Evolutionary conservation across 129 eudicot genomes (phyloP).

Genomic region (Centrapalus pauciflorus): DNA sequence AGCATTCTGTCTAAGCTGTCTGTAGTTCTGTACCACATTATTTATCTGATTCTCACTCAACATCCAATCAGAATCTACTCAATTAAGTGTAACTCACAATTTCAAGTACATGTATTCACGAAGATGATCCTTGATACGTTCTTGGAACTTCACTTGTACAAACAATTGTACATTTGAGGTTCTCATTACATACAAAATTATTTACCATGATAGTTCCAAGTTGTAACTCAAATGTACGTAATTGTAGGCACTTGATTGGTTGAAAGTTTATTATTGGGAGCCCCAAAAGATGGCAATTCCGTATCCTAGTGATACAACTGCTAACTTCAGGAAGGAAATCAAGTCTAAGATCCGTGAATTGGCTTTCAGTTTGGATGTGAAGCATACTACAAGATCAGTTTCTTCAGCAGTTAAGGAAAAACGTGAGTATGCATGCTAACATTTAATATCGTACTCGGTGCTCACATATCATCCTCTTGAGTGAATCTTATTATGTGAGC

Average conservation of each 20-base stretch:
- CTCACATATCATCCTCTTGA: not conserved
- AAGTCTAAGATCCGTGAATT: constrained; percentile 53
- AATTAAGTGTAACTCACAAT: not conserved
- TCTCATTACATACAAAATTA: not conserved
- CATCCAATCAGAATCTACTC: not conserved
- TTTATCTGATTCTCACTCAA: too few relatives aligned
- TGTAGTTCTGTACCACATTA: too few relatives aligned
- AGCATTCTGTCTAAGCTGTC: too few relatives aligned
- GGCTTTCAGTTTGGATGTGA: constrained; percentile 40
- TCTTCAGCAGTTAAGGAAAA: constrained; percentile 48
- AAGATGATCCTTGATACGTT: not conserved
- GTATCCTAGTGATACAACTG: constrained; percentile 25
- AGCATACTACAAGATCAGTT: constrained; percentile 31
- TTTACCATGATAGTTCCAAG: not conserved
- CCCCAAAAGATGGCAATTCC: constrained; percentile 74
- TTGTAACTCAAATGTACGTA: constrained; percentile 2
- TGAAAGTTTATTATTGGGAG: constrained; percentile 80
- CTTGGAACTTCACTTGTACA: not conserved
- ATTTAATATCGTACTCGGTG: not conserved
- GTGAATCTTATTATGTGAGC: not conserved
- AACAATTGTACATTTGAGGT: not conserved
- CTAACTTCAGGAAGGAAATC: constrained; percentile 47
- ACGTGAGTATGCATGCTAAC: constrained; percentile 41
- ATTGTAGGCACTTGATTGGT: constrained; percentile 86
- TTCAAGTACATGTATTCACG: not conserved